Base-by-base conservation (phyloP, 257 asterid species). In the Solanum sitiens region DNA sequence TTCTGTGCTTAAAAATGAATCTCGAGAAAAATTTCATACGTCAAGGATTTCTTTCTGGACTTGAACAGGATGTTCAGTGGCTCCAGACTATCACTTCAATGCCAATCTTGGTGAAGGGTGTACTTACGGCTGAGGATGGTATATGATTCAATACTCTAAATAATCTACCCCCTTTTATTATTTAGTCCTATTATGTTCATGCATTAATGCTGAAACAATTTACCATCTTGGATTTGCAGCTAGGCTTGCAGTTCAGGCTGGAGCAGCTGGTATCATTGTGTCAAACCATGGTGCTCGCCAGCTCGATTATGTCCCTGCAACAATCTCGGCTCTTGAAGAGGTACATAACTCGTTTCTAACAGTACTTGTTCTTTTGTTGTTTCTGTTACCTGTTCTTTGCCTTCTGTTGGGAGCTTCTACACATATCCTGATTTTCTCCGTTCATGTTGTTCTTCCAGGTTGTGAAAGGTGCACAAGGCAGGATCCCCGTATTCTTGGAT, bases 211-310 rank as follows among this genome's bases (percentile, higher is more conserved):
- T 32, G 9, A 27, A 80, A 85, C 35, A 82, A 85, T 37, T 86
- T 89, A 82, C 23, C 67, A 37, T 47, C 25, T 50, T 87, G 68
- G 45, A 85, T 63, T 25, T 88, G 84, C 95, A 94, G 98, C 99
- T 68, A 93, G 98, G 89, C 86, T 96, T 33, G 93, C 99, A 47
- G 84, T 96, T 90, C 98, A 96, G 96, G 91, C 39, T 87, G 98
- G 99, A 87, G 99, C 96, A 56, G 97, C 98, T 67, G 99, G 98
- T 42, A 95, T 95, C 87, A 96, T 96, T 74, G 98, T 95, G 14
- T 96, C 98, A 87, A 96, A 96, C 85, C 99, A 96, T 20, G 99
- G 99, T 16, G 99, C 99, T 90, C 98, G 99, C 71, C 99, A 96
- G 90, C 98, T 96, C 61, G 99, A 96, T 88, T 96, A 95, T 56